These are phyloP conservation scores for Penicillium diatomitis DNA, from an alignment of 495 filamentous ascomycete species.

Conservation along the genomic window DNA sequence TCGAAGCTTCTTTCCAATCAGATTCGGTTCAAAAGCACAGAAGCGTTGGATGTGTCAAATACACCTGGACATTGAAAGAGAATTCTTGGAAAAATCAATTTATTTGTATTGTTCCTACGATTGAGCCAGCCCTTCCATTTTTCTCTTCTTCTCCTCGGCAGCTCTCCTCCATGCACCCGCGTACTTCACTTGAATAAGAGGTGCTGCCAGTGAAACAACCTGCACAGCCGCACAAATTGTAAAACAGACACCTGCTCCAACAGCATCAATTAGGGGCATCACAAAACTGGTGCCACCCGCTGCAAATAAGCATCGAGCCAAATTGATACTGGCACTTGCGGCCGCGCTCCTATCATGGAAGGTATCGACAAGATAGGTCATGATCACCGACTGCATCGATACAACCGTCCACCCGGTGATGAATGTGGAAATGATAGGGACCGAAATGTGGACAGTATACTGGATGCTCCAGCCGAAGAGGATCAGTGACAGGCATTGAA, in stretches of 20 bases:
- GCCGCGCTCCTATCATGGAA: conserved; percentile 49
- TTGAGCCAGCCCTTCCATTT: too few species aligned
- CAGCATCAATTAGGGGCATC: conserved; percentile 48
- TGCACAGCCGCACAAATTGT: conserved; percentile 35
- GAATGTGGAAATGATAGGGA: conserved; percentile 48
- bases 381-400: conserved; percentile 31
- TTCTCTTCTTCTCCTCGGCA: neutral
- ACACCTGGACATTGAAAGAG: too few species aligned
- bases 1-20: too few species aligned
- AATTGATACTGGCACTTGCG: conserved; percentile 58
- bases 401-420: conserved; percentile 50
- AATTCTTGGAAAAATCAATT: too few species aligned
- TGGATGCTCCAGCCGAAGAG: conserved; percentile 54
- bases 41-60: too few species aligned
- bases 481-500: conserved; percentile 36
- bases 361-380: conserved; percentile 49
- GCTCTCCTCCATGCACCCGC: conserved; percentile 27
- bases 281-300: conserved; percentile 55
- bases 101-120: too few species aligned
- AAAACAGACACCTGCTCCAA: conserved; percentile 41
- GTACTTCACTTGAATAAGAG: conserved; percentile 33
- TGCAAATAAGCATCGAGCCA: conserved; percentile 56
- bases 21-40: too few species aligned
- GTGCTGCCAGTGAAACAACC: conserved; percentile 24
- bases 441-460: conserved; percentile 38